Evolutionary conservation across 2,329 filamentous ascomycete genomes (phyloP), one percentile per base, ranked within the genome.

Genomic region (Aspergillus alliaceus): DNA sequence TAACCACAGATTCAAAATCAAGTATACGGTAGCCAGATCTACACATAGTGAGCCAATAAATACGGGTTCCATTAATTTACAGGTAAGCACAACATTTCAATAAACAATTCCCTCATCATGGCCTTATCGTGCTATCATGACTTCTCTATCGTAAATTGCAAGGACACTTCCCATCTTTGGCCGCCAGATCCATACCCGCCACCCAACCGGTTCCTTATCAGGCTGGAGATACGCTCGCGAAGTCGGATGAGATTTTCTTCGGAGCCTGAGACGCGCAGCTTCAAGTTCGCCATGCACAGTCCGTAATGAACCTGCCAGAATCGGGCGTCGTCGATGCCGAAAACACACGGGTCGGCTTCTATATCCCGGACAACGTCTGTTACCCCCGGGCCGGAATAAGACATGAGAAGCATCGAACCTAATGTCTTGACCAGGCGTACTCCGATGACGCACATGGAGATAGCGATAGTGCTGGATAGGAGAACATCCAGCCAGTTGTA

Each of bases 261-360:
- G 42, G 90, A 87, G 4, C 87, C 88, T 57, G 77, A 72, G 25
- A 96, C 84, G 58, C 87, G 84, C 20, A 99, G 76, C 73, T 91
- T 96, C 64, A 99, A 74, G 71, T 96, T 97, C 8, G 95, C 95
- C 89, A 98, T 96, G 70, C 92, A 96, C 39, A 98, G 81, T 1
- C 93, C 93, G 72, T 98, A 97, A 75, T 99, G 95, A 14, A 97
- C 95, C 78, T 99, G 95, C 95, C 95, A 99, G 75, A 99, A 96
- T 70, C 92, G 88, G 1, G 93, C 93, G 69, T 97, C 93, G 57
- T 97, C 91, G 47, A 99, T 86, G 1, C 84, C 83, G 44, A 84
- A 84, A 25, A 98, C 86, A 54, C 84, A 83, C 1, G 90, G 86
- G 66, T 97, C 92, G 1, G 86, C 83, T 72, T 92, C 88, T 51